A percentile compares a stretch with the other conserved stretches of the same genome.
Evolutionary conservation across 2,329 filamentous ascomycete species (phyloP).

Genomic region (Aspergillus chevalieri): DNA sequence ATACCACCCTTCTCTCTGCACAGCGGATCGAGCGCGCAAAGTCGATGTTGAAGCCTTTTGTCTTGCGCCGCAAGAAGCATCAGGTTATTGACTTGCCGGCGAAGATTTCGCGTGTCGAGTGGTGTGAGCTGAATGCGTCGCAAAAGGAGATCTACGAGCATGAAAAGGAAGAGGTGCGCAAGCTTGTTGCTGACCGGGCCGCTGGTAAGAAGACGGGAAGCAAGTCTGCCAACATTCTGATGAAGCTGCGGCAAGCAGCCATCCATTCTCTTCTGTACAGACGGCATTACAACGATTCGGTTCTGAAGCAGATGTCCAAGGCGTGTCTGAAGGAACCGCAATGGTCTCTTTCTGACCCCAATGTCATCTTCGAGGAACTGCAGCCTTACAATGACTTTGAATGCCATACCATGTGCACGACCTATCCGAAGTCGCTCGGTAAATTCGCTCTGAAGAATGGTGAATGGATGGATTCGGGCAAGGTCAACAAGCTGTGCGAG

Average conservation of each 20-base stretch:
- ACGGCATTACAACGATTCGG: slow-evolving; percentile 68
- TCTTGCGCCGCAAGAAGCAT: slow-evolving; percentile 85
- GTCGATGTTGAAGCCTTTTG: slow-evolving; percentile 91
- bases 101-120: slow-evolving; percentile 71
- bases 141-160: slow-evolving; percentile 70
- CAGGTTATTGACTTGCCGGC: slow-evolving; percentile 82
- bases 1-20: slow-evolving; percentile 76
- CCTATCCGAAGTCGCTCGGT: slow-evolving; percentile 47
- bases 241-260: slow-evolving; percentile 85
- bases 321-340: slow-evolving; percentile 66
- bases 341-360: slow-evolving; percentile 45
- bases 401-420: slow-evolving; percentile 53
- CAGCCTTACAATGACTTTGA: slow-evolving; percentile 55
- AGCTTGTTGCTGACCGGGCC: slow-evolving; percentile 55
- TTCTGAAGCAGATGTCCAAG: slow-evolving; percentile 68
- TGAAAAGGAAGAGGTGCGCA: slow-evolving; percentile 57
- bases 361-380: slow-evolving; percentile 51
- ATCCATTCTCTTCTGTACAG: slow-evolving; percentile 88
- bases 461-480: slow-evolving; percentile 71
- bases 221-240: slow-evolving; percentile 63
- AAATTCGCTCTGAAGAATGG: slow-evolving; percentile 54
- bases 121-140: slow-evolving; percentile 68
- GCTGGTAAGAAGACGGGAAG: slow-evolving; percentile 50
- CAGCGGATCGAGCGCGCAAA: slow-evolving; percentile 82
- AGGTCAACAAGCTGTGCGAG: slow-evolving; percentile 72